Percentiles rank a stretch among this genome's conserved stretches.
Evolutionary conservation across 495 filamentous ascomycete genomes (phyloP).

Genomic region (Tetracladium marchalianum): DNA sequence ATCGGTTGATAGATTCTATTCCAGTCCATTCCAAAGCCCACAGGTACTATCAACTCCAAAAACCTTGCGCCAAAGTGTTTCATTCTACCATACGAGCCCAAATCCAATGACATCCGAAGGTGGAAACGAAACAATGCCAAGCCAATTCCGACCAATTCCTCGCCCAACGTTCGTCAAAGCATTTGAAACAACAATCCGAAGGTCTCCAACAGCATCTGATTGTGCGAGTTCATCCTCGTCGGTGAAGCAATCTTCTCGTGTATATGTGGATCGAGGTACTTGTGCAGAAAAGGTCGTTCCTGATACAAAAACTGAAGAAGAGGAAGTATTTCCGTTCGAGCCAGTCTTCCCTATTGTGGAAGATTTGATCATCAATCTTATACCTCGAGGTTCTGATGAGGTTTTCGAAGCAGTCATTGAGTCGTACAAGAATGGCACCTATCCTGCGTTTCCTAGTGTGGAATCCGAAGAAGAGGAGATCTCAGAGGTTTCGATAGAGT

Average conservation of each 20-base stretch:
- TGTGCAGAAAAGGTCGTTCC: slow-evolving; percentile 2
- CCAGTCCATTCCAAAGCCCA: not conserved
- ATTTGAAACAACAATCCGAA: slow-evolving; percentile 13
- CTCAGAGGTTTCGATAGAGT: no score
- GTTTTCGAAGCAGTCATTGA: slow-evolving; percentile 17
- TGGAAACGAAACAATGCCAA: not conserved
- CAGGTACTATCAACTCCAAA: no score
- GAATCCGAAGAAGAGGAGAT: no score
- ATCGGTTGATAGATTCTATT: slow-evolving; percentile 10
- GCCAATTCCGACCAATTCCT: slow-evolving; percentile 1
- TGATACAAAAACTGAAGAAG: not conserved
- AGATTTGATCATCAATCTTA: slow-evolving; percentile 17
- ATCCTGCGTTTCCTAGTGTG: slow-evolving; percentile 4
- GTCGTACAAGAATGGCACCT: slow-evolving; percentile 14
- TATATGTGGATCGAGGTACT: slow-evolving; percentile 14
- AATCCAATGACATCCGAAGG: not conserved
- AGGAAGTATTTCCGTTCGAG: slow-evolving; percentile 1
- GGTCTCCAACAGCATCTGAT: not conserved
- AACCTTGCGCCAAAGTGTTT: no score
- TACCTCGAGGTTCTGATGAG: slow-evolving; percentile 1
- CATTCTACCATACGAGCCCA: no score
- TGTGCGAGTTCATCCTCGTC: slow-evolving; percentile 3
- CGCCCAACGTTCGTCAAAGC: slow-evolving; percentile 11
- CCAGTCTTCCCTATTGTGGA: slow-evolving; percentile 18
- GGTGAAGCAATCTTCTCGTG: not conserved